Evolutionary conservation across 1,284 basidiomycete genomes (phyloP).

Genomic region (Mycena citricolor): DNA sequence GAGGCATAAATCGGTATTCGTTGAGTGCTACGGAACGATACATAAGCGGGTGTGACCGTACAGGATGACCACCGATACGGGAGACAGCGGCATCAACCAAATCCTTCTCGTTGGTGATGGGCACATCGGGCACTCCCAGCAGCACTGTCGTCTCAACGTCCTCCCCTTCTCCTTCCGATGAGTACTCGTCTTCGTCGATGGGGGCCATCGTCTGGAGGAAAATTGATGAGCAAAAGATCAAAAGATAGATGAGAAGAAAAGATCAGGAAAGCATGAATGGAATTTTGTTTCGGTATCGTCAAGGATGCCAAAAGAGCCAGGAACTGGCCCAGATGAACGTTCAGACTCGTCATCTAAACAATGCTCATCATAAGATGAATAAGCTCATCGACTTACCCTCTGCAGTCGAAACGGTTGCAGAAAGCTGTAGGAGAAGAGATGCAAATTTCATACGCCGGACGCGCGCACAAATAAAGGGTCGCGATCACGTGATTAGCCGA

Average conservation of each 20-base stretch:
- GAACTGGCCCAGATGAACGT: constrained; percentile 51
- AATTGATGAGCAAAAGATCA: constrained; percentile 19
- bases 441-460: no score
- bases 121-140: constrained; percentile 75
- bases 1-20: constrained; percentile 31
- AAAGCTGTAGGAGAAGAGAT: no score
- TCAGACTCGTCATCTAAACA: constrained; percentile 90
- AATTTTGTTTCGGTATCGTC: constrained; percentile 66
- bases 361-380: constrained; percentile 54
- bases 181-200: constrained; percentile 57
- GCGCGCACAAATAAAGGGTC: no score
- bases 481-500: no score
- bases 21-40: constrained; percentile 41
- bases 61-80: constrained; percentile 82
- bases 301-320: constrained; percentile 49
- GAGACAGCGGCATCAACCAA: constrained; percentile 74
- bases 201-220: constrained; percentile 33
- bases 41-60: constrained; percentile 57
- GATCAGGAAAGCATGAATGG: constrained; percentile 92
- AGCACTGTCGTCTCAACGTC: constrained; percentile 67
- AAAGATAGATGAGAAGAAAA: constrained; percentile 27
- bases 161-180: constrained; percentile 78
- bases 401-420: no score
- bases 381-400: no score
- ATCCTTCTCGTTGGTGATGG: constrained; percentile 54